phyloP scores from a whole-genome alignment of 305 asterid genomes.

The Plantago coronopus region DNA sequence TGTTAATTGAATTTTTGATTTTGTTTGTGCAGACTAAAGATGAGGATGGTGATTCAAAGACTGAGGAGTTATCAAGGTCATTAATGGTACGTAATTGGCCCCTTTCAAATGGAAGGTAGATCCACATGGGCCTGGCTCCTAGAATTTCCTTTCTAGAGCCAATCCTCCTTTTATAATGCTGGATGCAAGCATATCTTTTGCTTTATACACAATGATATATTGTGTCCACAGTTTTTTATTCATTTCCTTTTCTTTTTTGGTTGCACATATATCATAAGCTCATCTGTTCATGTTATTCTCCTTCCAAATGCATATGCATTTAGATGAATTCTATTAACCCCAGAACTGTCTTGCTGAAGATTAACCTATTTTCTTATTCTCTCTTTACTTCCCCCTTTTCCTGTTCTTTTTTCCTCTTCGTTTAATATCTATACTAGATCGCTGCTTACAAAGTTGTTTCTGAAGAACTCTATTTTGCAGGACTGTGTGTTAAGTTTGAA shows the following conservation, averaged over 20 bases:
- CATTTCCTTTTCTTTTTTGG: not conserved
- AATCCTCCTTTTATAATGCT: constrained; percentile 6
- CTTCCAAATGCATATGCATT: constrained; percentile 13
- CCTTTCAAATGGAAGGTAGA: constrained; percentile 22
- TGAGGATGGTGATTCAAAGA: constrained; percentile 59
- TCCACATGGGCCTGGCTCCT: constrained; percentile 19
- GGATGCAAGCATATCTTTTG: not conserved
- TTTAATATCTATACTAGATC: too few relatives aligned
- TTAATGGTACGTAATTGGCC: constrained; percentile 63
- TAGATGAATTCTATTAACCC: constrained; percentile 17
- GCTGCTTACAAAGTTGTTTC: too few relatives aligned
- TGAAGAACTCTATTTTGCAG: too few relatives aligned
- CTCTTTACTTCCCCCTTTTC: too few relatives aligned
- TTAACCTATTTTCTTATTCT: not conserved
- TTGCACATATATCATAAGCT: constrained; percentile 18
- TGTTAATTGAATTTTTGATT: constrained; percentile 29
- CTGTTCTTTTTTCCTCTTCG: too few relatives aligned
- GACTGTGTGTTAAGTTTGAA: too few relatives aligned
- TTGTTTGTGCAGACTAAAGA: constrained; percentile 52
- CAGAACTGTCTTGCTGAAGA: constrained; percentile 14
- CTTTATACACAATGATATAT: too few relatives aligned
- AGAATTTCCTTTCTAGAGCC: constrained; percentile 11
- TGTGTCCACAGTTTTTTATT: constrained; percentile 3
- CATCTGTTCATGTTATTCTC: constrained; percentile 1
- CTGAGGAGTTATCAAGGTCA: constrained; percentile 77